Evolutionary conservation across 2,329 filamentous ascomycete genomes (phyloP), one percentile per base, ranked within the genome.

Genomic region (Didymella exigua): DNA sequence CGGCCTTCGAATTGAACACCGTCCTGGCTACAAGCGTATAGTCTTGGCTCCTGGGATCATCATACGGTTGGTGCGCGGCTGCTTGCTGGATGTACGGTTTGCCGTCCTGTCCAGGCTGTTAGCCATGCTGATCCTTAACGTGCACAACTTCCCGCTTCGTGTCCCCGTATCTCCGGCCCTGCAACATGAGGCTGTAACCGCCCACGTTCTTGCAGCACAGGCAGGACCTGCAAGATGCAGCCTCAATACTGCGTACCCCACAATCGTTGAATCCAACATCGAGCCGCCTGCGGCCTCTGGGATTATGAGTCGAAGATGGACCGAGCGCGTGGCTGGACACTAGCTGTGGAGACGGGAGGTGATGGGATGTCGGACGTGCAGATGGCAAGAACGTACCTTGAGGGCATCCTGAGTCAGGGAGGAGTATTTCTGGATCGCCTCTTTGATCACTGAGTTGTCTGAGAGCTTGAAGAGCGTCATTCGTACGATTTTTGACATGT

Each of bases 51-150:
- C 87, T 84, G 16, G 82, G 77, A 63, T 89, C 86, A 8, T 81
- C 78, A 58, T 84, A 75, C 8, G 82, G 79, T 19, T 77, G 72
- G 27, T 83, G 83, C 13, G 83, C 86, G n/a, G 74, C 77, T 8
- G 84, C 77, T 53, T 80, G 79, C 38, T 86, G 74, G 61, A 91
- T 89, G 72, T 91, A 91, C 1, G 86, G 86, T 70, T 89, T 86
- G 58, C 86, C 88, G 65, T 89, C 82, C 89, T 91, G 27, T 27
- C 10, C 29, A 34, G 13, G 13, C 7, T 23, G 46, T 55, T 27
- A 55, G 52, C 18, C 27, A 21, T 5, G 33, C 33, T 4, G 10
- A 24, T 18, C 19, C 13, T 8, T 14, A 26, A 31, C 2, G 19
- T 44, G 31, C 26, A 54, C 36, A 31, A 40, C 18, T 21, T 18